phyloP scores from a whole-genome alignment of 2,329 filamentous ascomycete genomes.

The Pseudogymnoascus sp. region DNA sequence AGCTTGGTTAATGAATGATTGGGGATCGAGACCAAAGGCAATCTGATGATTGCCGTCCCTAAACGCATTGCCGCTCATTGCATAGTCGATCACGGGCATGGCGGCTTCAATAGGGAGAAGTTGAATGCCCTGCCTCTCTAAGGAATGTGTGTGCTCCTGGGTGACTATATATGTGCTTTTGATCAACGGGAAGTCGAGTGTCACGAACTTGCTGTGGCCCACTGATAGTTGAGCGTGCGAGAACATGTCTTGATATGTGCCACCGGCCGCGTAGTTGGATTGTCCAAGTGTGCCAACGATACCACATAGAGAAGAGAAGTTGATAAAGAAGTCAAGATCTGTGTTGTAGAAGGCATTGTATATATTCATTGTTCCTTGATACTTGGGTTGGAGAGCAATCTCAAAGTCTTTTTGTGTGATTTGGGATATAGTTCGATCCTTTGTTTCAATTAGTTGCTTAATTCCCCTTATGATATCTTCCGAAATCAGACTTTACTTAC shows the following conservation, averaged over 20 bases:
- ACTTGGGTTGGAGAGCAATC: neutral
- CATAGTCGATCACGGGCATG: neutral
- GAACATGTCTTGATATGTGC: neutral
- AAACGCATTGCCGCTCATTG: neutral
- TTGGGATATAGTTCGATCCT: neutral
- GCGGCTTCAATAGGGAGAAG: neutral
- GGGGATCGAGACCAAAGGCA: neutral
- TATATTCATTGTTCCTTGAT: neutral
- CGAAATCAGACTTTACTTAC: conserved; percentile 1
- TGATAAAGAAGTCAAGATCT: conserved; percentile 18
- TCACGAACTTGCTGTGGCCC: neutral
- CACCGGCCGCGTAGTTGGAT: conserved; percentile 16
- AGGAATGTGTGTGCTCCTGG: neutral
- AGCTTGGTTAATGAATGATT: neutral
- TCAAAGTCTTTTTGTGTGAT: neutral
- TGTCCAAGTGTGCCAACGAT: conserved; percentile 14
- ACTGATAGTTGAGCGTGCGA: neutral
- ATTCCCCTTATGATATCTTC: neutral
- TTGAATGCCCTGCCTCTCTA: neutral
- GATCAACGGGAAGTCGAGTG: neutral
- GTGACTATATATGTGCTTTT: neutral
- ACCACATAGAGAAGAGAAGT: conserved; percentile 12
- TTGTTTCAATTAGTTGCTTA: neutral
- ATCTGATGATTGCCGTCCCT: neutral
- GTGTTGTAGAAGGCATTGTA: neutral